Conservation (phyloP, 129 eudicot genomes). For the Deinandra increscens region DNA sequence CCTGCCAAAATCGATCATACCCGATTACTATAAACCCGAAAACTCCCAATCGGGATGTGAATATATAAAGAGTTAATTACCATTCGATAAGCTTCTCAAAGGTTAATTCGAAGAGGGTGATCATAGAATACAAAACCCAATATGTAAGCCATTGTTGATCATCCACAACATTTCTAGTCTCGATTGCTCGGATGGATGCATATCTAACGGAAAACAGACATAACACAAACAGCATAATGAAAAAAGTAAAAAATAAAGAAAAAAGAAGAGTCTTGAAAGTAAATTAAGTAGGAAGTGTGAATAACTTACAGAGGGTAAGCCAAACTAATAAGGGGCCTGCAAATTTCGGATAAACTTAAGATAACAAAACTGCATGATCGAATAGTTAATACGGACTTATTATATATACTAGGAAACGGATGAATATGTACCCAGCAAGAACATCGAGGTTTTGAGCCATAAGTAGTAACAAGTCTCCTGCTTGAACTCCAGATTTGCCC, state of each 20-base stretch:
- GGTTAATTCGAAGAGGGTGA: constrained; percentile 92
- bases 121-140: constrained; percentile 93
- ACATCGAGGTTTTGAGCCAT: too few relatives aligned
- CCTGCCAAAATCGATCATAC: constrained; percentile 41
- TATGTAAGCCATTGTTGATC: too few relatives aligned
- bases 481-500: too few relatives aligned
- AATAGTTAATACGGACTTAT: too few relatives aligned
- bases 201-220: constrained; percentile 58
- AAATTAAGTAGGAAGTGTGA: neutral
- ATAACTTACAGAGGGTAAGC: constrained; percentile 86
- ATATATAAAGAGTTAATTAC: constrained; percentile 39
- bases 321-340: constrained; percentile 93
- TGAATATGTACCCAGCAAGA: too few relatives aligned
- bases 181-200: constrained; percentile 91
- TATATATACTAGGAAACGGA: too few relatives aligned
- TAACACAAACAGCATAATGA: neutral
- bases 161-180: constrained; percentile 69
- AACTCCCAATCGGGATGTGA: too few relatives aligned
- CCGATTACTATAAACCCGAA: neutral
- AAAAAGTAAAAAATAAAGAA: neutral
- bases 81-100: constrained; percentile 74
- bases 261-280: too few relatives aligned
- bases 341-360: too few relatives aligned
- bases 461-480: too few relatives aligned
- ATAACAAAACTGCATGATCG: too few relatives aligned